Base-by-base conservation (phyloP, 164 flowering plant species). In the Chloranthus sessilifolius region DNA sequence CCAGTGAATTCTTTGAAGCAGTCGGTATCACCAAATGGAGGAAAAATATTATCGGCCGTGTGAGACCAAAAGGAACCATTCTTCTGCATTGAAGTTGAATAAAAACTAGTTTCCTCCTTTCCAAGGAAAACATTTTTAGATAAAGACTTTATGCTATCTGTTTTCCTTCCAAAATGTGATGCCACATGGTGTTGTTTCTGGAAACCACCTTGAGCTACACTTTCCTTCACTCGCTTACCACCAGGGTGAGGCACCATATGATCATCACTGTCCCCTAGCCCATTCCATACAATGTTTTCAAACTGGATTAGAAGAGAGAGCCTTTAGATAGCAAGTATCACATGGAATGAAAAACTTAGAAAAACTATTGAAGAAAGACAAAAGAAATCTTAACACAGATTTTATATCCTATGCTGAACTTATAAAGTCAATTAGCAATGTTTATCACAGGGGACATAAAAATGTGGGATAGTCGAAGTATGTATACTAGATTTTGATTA, bases 211-310 rank as follows among this genome's bases (percentile, higher is more conserved):
- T 48, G 54, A 51, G 36, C 20, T 46, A 49, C 11, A 48, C 50
- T 41, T 30, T 41, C 63, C 42, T 46, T 43, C 20, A 20, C 41
- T 38, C 19, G 47, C 50, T 43, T 58, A 36, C 40, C 30, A 54
- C 34, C 37, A 59, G 75, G 73, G 52, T 69, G 75, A 56, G 87
- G 91, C 37, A 88, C 96, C 59, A 83, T 78, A 74, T 80, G 88
- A 59, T 85, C 90, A 52, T 71, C 87, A 65, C 60, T 72, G 33
- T 40, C 79, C 52, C 65, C 62, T 63, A 82, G 59, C 47, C 73
- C 85, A 50, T 75, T 81, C 92, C 92, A 80, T n/a, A 66, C 60
- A 57, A 70, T 70, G 65, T 73, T 88, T 64, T 74, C 81, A 47
- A 85, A 66, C 95, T 88, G 89, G 26, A 60, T 67, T 12, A 40